Evolutionary conservation across 2,329 filamentous ascomycete genomes (phyloP).

Genomic region (Penicillium freii): DNA sequence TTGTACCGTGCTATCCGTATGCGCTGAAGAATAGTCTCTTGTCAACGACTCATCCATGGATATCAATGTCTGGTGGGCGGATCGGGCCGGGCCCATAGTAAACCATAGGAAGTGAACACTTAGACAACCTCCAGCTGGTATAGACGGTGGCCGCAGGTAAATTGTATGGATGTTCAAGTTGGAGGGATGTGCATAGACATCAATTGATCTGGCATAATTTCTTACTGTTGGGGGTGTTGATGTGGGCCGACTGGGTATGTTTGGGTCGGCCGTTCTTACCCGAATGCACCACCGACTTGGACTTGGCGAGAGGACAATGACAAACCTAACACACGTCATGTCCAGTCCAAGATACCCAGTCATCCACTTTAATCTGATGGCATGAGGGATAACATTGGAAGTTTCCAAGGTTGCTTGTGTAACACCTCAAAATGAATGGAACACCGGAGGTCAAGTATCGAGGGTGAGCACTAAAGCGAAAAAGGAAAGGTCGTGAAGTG

Average conservation of each 20-base stretch:
- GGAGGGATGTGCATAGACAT: background rate
- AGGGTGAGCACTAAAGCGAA: background rate
- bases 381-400: background rate
- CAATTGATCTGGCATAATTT: background rate
- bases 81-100: too few relatives aligned
- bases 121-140: background rate
- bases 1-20: background rate
- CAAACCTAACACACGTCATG: background rate
- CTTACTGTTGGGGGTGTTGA: background rate
- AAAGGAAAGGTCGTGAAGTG: background rate
- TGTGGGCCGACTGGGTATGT: background rate
- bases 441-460: background rate
- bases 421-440: background rate
- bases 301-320: background rate
- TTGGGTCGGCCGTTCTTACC: background rate
- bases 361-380: background rate
- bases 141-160: background rate
- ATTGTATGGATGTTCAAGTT: background rate
- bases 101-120: background rate
- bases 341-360: background rate
- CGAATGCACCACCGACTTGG: background rate
- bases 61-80: background rate
- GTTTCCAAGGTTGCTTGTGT: background rate
- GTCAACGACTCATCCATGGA: background rate
- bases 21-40: background rate